A percentile compares a stretch with the other conserved stretches of the same genome.
Evolutionary conservation across 1,139 yeast species (phyloP).

Genomic region (Petasospora fabianii): DNA sequence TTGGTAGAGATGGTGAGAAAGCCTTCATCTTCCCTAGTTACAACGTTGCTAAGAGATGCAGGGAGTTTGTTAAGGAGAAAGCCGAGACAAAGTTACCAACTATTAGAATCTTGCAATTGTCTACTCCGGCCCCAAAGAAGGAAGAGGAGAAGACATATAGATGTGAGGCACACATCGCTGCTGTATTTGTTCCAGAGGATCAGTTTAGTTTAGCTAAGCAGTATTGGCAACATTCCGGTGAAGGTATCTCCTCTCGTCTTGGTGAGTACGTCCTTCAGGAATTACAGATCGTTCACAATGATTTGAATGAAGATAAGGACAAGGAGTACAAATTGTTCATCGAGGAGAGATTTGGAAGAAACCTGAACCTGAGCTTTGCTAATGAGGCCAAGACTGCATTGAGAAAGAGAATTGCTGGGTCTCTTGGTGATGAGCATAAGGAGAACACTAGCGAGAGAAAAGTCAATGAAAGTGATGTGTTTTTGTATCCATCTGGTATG

Average conservation of each 20-base stretch:
- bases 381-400: constrained; percentile 72
- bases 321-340: constrained; percentile 66
- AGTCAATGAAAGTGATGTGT: constrained; percentile 51
- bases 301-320: constrained; percentile 24
- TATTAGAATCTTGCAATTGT: constrained; percentile 73
- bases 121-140: constrained; percentile 64
- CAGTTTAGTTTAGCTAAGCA: constrained; percentile 63
- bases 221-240: constrained; percentile 97
- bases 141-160: constrained; percentile 57
- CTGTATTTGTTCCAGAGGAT: constrained; percentile 64
- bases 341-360: constrained; percentile 89
- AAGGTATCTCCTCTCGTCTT: constrained; percentile 84
- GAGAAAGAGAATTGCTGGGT: constrained; percentile 70
- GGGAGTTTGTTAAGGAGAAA: constrained; percentile 56
- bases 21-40: constrained; percentile 77
- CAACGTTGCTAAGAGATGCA: constrained; percentile 76
- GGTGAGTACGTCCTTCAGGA: constrained; percentile 80
- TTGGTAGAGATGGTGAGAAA: constrained; percentile 73
- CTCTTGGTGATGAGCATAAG: constrained; percentile 44
- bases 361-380: constrained; percentile 73
- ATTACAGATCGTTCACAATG: constrained; percentile 40
- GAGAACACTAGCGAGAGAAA: constrained; percentile 15
- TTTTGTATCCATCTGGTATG: constrained; percentile 89
- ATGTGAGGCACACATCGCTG: constrained; percentile 66
- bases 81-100: constrained; percentile 34